These are phyloP conservation scores for Tilletia caries DNA, from an alignment of 1,284 basidiomycete genomes.

Conservation along the genomic window DNA sequence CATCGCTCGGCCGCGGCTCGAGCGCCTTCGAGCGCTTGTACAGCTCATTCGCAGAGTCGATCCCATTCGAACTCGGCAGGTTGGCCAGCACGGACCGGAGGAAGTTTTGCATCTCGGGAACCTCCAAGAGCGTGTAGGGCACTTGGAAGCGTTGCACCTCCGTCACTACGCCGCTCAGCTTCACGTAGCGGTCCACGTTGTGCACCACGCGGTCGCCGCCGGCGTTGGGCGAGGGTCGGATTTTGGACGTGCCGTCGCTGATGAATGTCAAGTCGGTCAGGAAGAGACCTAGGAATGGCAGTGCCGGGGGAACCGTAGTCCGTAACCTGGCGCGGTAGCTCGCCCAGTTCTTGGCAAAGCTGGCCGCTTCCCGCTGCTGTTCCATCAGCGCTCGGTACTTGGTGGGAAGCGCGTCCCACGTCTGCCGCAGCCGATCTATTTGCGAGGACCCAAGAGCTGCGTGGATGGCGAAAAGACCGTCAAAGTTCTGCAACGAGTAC, in stretches of 20 bases:
- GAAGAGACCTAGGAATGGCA: conserved; percentile 65
- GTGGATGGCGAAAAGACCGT: conserved; percentile 56
- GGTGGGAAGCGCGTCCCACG: conserved; percentile 69
- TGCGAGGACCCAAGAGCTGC: conserved; percentile 56
- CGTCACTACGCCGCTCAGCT: conserved; percentile 53
- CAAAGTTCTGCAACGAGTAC: conserved; percentile 55
- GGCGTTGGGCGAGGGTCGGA: conserved; percentile 69
- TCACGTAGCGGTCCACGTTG: conserved; percentile 74
- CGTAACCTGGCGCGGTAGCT: conserved; percentile 77
- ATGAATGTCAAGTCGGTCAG: conserved; percentile 92
- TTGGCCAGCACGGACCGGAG: conserved; percentile 55
- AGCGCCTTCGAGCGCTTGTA: conserved; percentile 49
- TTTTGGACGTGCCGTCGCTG: conserved; percentile 85
- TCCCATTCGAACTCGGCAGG: conserved; percentile 31
- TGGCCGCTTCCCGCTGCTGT: conserved; percentile 74
- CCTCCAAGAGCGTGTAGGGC: conserved; percentile 73
- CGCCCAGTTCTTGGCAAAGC: conserved; percentile 85
- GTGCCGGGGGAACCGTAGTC: conserved; percentile 35
- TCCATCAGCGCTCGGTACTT: conserved; percentile 81
- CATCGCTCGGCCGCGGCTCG: conserved; percentile 41
- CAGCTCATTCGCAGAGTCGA: conserved; percentile 41
- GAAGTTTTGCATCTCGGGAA: conserved; percentile 77
- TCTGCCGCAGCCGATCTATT: conserved; percentile 52
- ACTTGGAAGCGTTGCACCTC: conserved; percentile 92
- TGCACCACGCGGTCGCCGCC: conserved; percentile 71